phyloP scores from a whole-genome alignment of 192 early-diverging fungal species.

The Coemansia sp. region DNA sequence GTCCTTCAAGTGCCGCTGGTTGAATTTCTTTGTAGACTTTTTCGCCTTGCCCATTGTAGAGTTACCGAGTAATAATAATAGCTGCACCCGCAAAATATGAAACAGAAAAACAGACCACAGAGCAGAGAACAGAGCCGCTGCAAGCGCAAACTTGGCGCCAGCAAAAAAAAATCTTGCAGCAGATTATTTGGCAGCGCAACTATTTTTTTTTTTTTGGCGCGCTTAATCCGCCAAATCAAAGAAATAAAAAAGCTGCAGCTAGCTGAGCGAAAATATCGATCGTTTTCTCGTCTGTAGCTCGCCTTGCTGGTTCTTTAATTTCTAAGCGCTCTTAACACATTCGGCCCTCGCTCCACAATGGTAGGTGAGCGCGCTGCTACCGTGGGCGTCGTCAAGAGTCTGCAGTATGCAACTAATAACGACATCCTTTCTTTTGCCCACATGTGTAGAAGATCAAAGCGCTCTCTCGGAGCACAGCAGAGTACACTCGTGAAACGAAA shows the following conservation, averaged over 20 bases:
- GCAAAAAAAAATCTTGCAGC: not conserved
- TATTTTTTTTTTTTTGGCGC: constrained; percentile 9
- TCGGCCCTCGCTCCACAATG: constrained; percentile 1
- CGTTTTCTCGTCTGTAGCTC: not conserved
- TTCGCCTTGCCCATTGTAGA: constrained; percentile 47
- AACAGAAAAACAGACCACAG: not conserved
- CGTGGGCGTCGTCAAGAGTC: too few relatives aligned
- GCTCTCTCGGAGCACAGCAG: constrained; percentile 78
- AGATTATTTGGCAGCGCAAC: not conserved
- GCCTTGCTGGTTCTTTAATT: not conserved
- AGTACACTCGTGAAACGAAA: constrained; percentile 79
- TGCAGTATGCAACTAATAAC: not conserved
- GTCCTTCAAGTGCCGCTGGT: constrained; percentile 75
- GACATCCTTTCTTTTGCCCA: not conserved
- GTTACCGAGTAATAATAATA: not conserved
- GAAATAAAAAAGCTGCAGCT: not conserved
- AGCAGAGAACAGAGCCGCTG: not conserved
- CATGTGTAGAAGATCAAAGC: constrained; percentile 89
- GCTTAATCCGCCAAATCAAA: not conserved
- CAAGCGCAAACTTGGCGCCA: too few relatives aligned
- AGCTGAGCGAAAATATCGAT: not conserved
- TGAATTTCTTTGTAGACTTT: constrained; percentile 80
- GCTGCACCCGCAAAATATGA: not conserved
- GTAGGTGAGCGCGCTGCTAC: not conserved
- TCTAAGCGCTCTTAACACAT: not conserved